These are phyloP conservation scores for Hanseniaspora sp. DNA, from an alignment of 1,139 yeast genomes.

Conservation along the genomic window DNA sequence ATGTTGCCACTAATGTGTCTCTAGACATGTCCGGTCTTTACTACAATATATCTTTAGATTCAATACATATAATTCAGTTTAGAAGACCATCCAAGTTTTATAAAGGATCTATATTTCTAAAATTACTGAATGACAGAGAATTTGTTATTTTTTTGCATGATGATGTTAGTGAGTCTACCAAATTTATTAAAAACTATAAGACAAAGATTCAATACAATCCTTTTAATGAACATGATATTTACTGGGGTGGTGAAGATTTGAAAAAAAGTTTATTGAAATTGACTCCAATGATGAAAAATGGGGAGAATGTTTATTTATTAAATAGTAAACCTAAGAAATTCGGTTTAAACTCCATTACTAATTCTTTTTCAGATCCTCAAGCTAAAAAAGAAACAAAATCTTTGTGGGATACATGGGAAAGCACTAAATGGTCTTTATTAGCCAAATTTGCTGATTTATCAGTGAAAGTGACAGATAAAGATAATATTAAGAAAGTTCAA, in stretches of 20 bases:
- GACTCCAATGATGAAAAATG: conserved; percentile 43
- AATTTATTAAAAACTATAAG: conserved; percentile 44
- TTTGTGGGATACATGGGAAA: conserved; percentile 37
- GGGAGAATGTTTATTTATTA: conserved; percentile 53
- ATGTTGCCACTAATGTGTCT: background rate
- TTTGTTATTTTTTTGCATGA: conserved; percentile 83
- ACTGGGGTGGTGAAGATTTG: conserved; percentile 89
- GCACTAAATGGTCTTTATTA: conserved; percentile 76
- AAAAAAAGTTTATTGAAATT: conserved; percentile 36
- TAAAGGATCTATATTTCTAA: conserved; percentile 71
- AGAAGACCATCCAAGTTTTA: conserved; percentile 77
- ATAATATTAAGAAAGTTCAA: conserved; percentile 34
- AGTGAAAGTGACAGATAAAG: conserved; percentile 31
- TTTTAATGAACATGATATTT: conserved; percentile 47
- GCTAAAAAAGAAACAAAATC: conserved; percentile 17
- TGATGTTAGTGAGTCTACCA: conserved; percentile 67
- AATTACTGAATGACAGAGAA: conserved; percentile 39
- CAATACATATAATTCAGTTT: conserved; percentile 65
- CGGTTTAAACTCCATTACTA: conserved; percentile 3
- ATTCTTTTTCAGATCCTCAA: conserved; percentile 15
- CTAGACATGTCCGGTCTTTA: background rate
- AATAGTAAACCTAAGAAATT: conserved; percentile 39
- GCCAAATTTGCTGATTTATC: conserved; percentile 79
- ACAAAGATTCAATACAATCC: conserved; percentile 54
- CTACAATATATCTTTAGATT: conserved; percentile 10